Evolutionary conservation across 2,329 filamentous ascomycete species (phyloP).

Genomic region (Emmonsia crescens): DNA sequence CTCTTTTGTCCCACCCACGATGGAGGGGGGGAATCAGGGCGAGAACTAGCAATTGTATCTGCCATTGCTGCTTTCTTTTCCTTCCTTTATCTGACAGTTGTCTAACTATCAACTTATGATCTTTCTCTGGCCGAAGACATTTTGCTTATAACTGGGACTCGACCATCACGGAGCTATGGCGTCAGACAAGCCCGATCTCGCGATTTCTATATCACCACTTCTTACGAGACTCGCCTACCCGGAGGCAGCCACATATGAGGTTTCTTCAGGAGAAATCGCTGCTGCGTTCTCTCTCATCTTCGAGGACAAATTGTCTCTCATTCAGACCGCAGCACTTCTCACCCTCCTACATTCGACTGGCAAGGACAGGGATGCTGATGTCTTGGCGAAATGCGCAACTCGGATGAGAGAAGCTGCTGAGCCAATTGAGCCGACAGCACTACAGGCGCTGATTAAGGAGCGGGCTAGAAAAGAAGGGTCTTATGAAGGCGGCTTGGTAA

Average conservation of each 20-base stretch:
- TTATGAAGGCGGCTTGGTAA: constrained; percentile 75
- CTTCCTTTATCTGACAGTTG: neutral
- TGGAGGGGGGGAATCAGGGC: neutral
- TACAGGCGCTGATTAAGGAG: constrained; percentile 51
- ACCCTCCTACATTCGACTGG: constrained; percentile 88
- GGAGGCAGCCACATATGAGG: constrained; percentile 36
- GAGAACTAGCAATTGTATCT: neutral
- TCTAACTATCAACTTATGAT: neutral
- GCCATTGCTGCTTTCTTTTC: neutral
- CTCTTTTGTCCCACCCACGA: neutral
- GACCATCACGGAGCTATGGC: constrained; percentile 15
- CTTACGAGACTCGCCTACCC: constrained; percentile 38
- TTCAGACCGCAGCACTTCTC: constrained; percentile 75
- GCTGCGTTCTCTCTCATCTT: constrained; percentile 87
- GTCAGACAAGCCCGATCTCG: constrained; percentile 22
- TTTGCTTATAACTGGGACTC: neutral
- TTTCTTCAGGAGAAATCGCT: constrained; percentile 72
- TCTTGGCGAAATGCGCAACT: constrained; percentile 72
- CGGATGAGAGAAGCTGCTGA: constrained; percentile 75
- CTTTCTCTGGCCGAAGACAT: neutral
- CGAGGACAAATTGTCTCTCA: constrained; percentile 75
- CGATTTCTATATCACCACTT: constrained; percentile 37
- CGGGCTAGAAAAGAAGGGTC: constrained; percentile 55
- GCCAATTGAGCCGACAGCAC: constrained; percentile 52
- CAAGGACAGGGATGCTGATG: constrained; percentile 70